These are phyloP conservation scores for Cantharellus anzutake DNA, from an alignment of 768 basidiomycete species.

Conservation along the genomic window DNA sequence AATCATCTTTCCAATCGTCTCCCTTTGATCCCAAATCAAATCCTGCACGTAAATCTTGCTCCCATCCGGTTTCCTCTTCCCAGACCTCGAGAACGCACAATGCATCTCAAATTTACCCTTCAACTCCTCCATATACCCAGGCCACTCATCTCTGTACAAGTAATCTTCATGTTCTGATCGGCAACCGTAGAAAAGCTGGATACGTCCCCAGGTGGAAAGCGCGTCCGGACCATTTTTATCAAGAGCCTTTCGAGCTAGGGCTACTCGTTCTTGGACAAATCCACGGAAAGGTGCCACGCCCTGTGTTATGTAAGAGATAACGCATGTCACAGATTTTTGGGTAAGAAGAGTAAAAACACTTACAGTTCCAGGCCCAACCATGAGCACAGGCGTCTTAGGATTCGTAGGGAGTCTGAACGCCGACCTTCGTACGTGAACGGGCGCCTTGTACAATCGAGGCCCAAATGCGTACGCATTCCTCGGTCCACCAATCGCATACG, in stretches of 20 bases:
- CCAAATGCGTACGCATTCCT: slow-evolving; percentile 53
- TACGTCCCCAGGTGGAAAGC: slow-evolving; percentile 86
- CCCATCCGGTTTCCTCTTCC: slow-evolving; percentile 59
- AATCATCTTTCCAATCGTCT: slow-evolving; percentile 71
- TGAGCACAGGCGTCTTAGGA: slow-evolving; percentile 95
- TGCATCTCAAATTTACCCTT: slow-evolving; percentile 83
- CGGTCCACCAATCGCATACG: slow-evolving; percentile 81
- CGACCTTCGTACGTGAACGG: slow-evolving; percentile 86
- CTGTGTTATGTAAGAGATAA: slow-evolving; percentile 20
- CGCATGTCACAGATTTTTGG: background rate
- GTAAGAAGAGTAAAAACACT: slow-evolving; percentile 18
- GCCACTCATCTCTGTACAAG: slow-evolving; percentile 92
- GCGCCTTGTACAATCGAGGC: slow-evolving; percentile 59
- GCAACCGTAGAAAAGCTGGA: slow-evolving; percentile 94
- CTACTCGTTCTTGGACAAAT: slow-evolving; percentile 94
- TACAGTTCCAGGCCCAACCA: slow-evolving; percentile 97
- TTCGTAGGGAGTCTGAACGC: slow-evolving; percentile 96
- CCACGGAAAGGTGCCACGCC: slow-evolving; percentile 99
- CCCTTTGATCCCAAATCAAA: slow-evolving; percentile 72
- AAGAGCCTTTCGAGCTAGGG: slow-evolving; percentile 80
- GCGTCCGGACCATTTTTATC: slow-evolving; percentile 93
- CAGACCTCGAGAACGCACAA: slow-evolving; percentile 77
- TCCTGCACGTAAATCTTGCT: slow-evolving; percentile 99
- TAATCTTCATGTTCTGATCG: slow-evolving; percentile 77
- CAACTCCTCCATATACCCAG: slow-evolving; percentile 65